A percentile compares a stretch with the other conserved stretches of the same genome.
phyloP scores from a whole-genome alignment of 2,329 filamentous ascomycete genomes.

The Talaromyces sp. region DNA sequence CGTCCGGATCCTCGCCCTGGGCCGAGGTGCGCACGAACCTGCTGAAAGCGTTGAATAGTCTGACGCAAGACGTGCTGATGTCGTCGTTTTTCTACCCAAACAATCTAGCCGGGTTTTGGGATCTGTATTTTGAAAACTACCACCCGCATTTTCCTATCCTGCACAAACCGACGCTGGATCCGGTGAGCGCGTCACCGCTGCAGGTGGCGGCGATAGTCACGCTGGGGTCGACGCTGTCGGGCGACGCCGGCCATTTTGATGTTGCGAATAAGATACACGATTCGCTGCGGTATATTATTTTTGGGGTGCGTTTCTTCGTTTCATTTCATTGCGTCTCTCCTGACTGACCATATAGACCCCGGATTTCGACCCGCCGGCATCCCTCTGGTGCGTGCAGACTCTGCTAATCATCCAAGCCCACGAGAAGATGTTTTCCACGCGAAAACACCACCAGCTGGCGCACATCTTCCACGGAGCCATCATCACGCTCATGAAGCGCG shows the following conservation, averaged over 20 bases:
- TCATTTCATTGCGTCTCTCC: too few species aligned
- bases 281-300: slow-evolving; percentile 20
- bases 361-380: slow-evolving; percentile 23
- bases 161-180: slow-evolving; percentile 19
- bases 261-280: slow-evolving; percentile 20
- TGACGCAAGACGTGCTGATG: slow-evolving; percentile 15
- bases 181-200: slow-evolving; percentile 16
- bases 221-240: slow-evolving; percentile 20
- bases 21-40: slow-evolving; percentile 15
- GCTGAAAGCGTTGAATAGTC: slow-evolving; percentile 15
- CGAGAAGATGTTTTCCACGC: slow-evolving; percentile 24
- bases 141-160: slow-evolving; percentile 25
- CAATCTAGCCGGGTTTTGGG: slow-evolving; percentile 19
- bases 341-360: slow-evolving; percentile 12
- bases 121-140: slow-evolving; percentile 24
- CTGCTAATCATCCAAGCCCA: slow-evolving; percentile 22
- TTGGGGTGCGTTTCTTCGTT: slow-evolving; percentile 14
- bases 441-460: slow-evolving; percentile 24
- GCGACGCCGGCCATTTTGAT: slow-evolving; percentile 18
- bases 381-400: slow-evolving; percentile 24
- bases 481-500: slow-evolving; percentile 24
- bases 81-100: slow-evolving; percentile 21
- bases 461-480: slow-evolving; percentile 26
- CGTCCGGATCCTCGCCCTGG: slow-evolving; percentile 16
- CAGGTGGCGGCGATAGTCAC: slow-evolving; percentile 24